A percentile compares a stretch with the other conserved stretches of the same genome.
phyloP scores from a whole-genome alignment of 2,329 filamentous ascomycete species.

The Emergomyces africanus region DNA sequence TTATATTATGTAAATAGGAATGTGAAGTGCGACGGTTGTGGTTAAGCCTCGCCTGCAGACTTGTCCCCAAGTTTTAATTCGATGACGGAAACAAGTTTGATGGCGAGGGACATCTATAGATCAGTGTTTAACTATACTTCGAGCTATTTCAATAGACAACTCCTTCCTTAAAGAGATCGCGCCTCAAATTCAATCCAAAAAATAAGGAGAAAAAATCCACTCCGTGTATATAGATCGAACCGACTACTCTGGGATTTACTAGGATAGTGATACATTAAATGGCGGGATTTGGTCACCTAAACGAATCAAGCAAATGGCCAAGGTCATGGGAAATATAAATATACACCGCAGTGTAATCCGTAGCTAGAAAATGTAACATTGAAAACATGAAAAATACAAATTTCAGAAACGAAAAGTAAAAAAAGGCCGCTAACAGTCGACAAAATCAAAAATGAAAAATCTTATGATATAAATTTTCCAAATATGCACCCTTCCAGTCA shows the following conservation, averaged over 20 bases:
- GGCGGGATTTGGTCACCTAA: neutral
- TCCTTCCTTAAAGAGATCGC: neutral
- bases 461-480: neutral
- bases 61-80: conserved; percentile 14
- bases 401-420: neutral
- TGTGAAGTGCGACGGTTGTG: conserved; percentile 3
- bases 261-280: neutral
- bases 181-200: neutral
- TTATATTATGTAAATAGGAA: neutral
- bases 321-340: neutral
- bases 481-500: neutral
- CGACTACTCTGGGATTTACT: neutral
- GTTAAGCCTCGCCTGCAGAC: conserved; percentile 29
- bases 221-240: neutral
- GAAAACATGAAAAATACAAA: neutral
- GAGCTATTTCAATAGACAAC: neutral
- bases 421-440: neutral
- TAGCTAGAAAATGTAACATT: neutral
- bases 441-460: neutral
- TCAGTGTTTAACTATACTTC: too few relatives aligned
- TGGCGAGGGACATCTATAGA: conserved; percentile 29
- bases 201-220: neutral
- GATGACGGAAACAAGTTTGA: conserved; percentile 29
- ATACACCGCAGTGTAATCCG: neutral
- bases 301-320: neutral